A percentile compares a stretch with the other conserved stretches of the same genome.
Evolutionary conservation across 495 filamentous ascomycete genomes (phyloP).

Genomic region (Tuber microsphaerosporum): DNA sequence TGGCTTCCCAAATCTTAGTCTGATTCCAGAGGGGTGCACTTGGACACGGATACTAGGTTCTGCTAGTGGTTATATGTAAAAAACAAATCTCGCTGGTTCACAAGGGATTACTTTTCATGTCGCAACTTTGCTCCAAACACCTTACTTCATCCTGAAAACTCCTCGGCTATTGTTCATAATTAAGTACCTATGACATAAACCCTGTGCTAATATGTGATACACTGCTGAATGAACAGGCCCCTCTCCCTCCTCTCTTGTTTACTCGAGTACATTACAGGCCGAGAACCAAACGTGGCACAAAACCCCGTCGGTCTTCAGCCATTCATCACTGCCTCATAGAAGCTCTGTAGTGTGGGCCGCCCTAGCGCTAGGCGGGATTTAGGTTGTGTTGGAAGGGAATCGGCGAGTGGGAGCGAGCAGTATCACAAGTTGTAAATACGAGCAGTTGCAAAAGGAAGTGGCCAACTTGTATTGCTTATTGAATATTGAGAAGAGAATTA

Average conservation of each 20-base stretch:
- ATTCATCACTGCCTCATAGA: constrained; percentile 45
- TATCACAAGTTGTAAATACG: no score
- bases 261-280: no score
- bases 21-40: not conserved
- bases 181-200: not conserved
- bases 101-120: not conserved
- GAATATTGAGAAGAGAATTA: no score
- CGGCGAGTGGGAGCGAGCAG: no score
- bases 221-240: no score
- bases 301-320: constrained; percentile 44
- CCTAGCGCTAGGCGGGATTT: no score
- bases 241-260: not conserved
- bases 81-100: not conserved
- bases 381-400: no score
- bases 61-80: no score
- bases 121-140: not conserved
- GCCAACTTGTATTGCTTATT: no score
- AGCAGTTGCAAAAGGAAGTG: no score
- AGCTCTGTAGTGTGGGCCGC: no score
- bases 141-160: not conserved
- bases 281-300: constrained; percentile 34
- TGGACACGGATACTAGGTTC: not conserved
- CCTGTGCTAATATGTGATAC: not conserved
- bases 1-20: not conserved
- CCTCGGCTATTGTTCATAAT: not conserved